phyloP scores from a whole-genome alignment of 2,329 filamentous ascomycete genomes.

The Xylariaceae sp. region DNA sequence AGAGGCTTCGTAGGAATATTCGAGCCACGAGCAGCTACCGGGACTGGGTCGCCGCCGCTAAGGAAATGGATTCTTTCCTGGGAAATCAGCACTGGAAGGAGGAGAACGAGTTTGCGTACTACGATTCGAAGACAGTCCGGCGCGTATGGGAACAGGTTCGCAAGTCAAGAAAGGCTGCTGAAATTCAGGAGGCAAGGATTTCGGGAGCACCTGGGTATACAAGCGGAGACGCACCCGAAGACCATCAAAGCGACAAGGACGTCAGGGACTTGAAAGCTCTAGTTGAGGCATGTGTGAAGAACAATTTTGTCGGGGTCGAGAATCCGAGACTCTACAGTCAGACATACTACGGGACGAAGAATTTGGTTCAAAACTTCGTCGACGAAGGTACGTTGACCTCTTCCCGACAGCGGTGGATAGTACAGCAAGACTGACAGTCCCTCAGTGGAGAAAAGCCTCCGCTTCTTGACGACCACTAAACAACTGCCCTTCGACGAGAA shows the following conservation, averaged over 20 bases:
- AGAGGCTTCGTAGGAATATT: constrained; percentile 71
- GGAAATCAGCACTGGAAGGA: constrained; percentile 82
- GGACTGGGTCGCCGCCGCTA: constrained; percentile 82
- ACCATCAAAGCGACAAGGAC: constrained; percentile 48
- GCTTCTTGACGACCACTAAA: constrained; percentile 68
- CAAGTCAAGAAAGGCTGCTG: constrained; percentile 62
- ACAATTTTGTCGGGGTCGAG: constrained; percentile 94
- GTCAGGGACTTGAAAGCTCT: constrained; percentile 77
- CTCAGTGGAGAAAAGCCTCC: constrained; percentile 66
- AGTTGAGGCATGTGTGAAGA: constrained; percentile 91
- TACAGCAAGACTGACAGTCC: constrained; percentile 1
- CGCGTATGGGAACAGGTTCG: constrained; percentile 77
- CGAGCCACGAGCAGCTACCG: constrained; percentile 73
- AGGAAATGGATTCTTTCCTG: constrained; percentile 77
- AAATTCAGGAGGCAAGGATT: constrained; percentile 47
- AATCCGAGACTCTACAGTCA: constrained; percentile 95
- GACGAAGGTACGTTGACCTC: constrained; percentile 66
- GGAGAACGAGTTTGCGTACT: constrained; percentile 78
- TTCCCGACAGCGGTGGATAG: constrained; percentile 27
- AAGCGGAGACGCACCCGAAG: constrained; percentile 41
- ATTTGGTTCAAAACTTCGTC: constrained; percentile 85
- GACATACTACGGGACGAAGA: constrained; percentile 97
- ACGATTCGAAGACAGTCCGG: constrained; percentile 82
- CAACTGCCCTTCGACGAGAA: constrained; percentile 75
- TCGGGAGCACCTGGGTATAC: constrained; percentile 40